Conservation (phyloP, 2,329 filamentous ascomycete species). For the Chaetomiaceae sp. region DNA sequence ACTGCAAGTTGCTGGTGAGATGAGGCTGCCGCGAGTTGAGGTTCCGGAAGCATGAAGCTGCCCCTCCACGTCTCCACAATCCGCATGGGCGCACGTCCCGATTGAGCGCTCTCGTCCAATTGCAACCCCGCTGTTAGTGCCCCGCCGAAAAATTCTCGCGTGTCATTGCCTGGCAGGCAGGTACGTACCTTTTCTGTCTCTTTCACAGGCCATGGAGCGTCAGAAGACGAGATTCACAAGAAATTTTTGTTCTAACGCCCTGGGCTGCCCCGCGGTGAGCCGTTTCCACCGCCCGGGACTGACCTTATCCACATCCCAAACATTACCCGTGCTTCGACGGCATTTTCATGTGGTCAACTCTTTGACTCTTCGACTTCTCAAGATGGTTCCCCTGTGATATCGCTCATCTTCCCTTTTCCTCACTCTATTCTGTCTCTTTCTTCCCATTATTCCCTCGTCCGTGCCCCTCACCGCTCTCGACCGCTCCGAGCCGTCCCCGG, state of each 20-base stretch:
- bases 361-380: slow-evolving; percentile 9
- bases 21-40: no score
- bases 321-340: slow-evolving; percentile 12
- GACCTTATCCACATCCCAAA: slow-evolving; percentile 11
- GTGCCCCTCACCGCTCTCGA: slow-evolving; percentile 7
- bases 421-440: slow-evolving; percentile 10
- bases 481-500: background rate
- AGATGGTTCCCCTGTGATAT: slow-evolving; percentile 27
- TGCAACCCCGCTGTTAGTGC: background rate
- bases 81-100: slow-evolving; percentile 3
- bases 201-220: no score
- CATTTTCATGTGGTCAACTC: slow-evolving; percentile 10
- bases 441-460: slow-evolving; percentile 8
- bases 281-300: slow-evolving; percentile 6
- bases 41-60: background rate
- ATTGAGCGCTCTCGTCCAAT: background rate
- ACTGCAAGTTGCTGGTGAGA: no score
- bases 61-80: background rate
- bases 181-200: slow-evolving; percentile 2
- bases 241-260: slow-evolving; percentile 22
- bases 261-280: slow-evolving; percentile 23
- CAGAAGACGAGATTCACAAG: slow-evolving; percentile 20
- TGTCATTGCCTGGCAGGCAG: background rate
- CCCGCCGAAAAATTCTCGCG: slow-evolving; percentile 18
- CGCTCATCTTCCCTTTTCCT: slow-evolving; percentile 6